These are phyloP conservation scores for Quercus phellos DNA, from an alignment of 331 rosid genomes.

Conservation along the genomic window DNA sequence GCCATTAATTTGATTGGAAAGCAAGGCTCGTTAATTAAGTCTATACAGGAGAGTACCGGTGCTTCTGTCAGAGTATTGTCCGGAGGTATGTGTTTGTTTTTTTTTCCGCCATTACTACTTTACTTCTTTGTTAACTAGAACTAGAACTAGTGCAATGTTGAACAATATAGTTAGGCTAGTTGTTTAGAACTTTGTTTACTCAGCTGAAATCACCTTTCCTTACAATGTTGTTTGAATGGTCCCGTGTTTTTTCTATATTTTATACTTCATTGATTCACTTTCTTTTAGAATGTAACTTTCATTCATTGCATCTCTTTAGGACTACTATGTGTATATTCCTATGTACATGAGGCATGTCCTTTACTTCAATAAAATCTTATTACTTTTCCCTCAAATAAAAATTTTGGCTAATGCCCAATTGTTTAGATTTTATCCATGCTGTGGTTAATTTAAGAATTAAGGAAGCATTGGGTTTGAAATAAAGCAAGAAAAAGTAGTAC, in stretches of 20 bases:
- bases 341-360: no score
- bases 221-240: no score
- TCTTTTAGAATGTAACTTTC: no score
- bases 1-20: slow-evolving; percentile 91
- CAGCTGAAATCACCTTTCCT: no score
- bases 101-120: background rate
- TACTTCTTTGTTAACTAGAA: background rate
- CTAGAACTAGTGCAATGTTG: background rate
- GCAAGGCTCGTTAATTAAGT: slow-evolving; percentile 78
- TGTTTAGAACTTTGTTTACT: no score
- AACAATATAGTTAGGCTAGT: background rate
- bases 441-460: background rate
- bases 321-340: no score
- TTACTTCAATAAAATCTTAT: no score
- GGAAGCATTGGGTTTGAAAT: background rate
- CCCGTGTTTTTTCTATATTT: no score
- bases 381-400: no score
- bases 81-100: slow-evolving; percentile 51
- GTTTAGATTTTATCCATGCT: background rate
- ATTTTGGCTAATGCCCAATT: no score
- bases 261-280: no score
- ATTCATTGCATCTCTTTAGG: no score
- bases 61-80: slow-evolving; percentile 71
- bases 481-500: background rate
- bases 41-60: slow-evolving; percentile 73